A percentile compares a stretch with the other conserved stretches of the same genome.
phyloP scores from a whole-genome alignment of 2,329 filamentous ascomycete genomes.

The Trichoderma atroviride region DNA sequence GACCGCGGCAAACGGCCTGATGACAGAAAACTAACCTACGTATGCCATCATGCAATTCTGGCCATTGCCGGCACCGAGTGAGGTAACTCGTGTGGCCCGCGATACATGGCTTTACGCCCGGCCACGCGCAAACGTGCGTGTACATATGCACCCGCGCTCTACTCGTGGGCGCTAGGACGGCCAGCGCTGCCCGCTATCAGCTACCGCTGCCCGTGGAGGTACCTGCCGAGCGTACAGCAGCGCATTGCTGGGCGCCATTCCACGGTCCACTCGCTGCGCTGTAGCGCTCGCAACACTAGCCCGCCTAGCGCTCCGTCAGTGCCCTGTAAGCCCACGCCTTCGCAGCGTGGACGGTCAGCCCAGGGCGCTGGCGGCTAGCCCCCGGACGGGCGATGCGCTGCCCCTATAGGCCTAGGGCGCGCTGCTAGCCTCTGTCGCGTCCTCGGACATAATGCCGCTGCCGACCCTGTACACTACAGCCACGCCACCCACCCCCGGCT shows the following conservation, averaged over 20 bases:
- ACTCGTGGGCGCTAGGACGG: background rate
- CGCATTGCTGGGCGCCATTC: background rate
- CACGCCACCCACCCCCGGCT: constrained; percentile 28
- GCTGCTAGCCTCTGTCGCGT: constrained; percentile 12
- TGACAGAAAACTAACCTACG: background rate
- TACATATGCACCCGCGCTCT: constrained; percentile 1
- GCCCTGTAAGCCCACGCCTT: constrained; percentile 10
- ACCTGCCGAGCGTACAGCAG: background rate
- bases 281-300: background rate
- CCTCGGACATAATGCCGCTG: constrained; percentile 48
- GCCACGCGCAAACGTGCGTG: background rate
- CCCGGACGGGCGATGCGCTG: too few relatives aligned
- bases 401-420: background rate
- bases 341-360: background rate
- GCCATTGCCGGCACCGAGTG: background rate
- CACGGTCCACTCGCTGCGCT: background rate
- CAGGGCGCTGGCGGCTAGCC: background rate
- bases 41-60: background rate
- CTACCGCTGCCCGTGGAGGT: background rate
- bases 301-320: background rate
- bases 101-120: constrained; percentile 7
- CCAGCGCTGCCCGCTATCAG: background rate
- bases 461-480: constrained; percentile 36
- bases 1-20: background rate
- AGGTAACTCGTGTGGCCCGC: background rate